Evolutionary conservation across 495 filamentous ascomycete species (phyloP), one percentile per base, ranked within the genome.

Genomic region (Sabuloglossum arenarium): DNA sequence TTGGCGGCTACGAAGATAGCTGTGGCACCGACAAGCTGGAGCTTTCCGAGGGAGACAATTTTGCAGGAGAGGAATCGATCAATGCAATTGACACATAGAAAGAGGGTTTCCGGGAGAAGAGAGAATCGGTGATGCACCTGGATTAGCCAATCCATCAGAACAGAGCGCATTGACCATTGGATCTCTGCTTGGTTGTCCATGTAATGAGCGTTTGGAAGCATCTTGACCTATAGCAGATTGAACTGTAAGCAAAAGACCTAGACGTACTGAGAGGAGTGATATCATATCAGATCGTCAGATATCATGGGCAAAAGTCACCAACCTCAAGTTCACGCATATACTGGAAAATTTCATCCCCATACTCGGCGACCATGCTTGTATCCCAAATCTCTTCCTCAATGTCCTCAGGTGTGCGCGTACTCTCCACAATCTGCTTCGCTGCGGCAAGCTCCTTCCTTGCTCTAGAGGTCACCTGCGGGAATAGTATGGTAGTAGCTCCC

Each of bases 171-270:
- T 0, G 90, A 94, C 93, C 93, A 97, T 66, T 94, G 87, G 56
- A 98, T 90, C 67, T 97, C 89, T n/a, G 81, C 79, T 66, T 98
- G 91, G 54, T 84, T 81, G 52, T 94, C 86, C 93, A 98, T 97
- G 71, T 98, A 98, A 62, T 89, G 79, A 1, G 85, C 74, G 63
- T 89, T 85, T 0, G 91, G 91, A 43, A 87, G 69, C 77, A 97
- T 82, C 43, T 75, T 76, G 58, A 77, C 77, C 88, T 94, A 61
- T 43, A 42, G 21, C 42, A n/a, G 24, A n/a, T 27, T 28, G 6
- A 12, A 2, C 6, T 50, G 34, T 32, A 1, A 49, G 30, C 21
- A 24, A 42, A 27, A 42, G 9, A 14, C 30, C 11, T 9, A 14
- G 55, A 16, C 19, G 24, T 37, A 12, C 6, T 6, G 14, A 23